Evolutionary conservation across 306 rosid genomes (phyloP).

Genomic region (Phaseolus lunatus): DNA sequence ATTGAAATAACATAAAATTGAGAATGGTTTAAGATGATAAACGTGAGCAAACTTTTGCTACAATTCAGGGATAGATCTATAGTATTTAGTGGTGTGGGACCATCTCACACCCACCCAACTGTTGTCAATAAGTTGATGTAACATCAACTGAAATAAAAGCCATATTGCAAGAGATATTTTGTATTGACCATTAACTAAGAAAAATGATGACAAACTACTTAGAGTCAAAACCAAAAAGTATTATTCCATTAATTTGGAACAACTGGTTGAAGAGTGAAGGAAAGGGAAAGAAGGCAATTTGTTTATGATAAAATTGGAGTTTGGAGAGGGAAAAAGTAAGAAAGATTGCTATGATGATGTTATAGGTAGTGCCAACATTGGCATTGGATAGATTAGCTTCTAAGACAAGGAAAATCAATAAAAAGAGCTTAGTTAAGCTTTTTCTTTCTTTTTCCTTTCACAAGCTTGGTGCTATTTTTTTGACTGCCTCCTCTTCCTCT

Average conservation of each 20-base stretch:
- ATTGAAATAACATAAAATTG: too few relatives aligned
- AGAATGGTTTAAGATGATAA: too few relatives aligned
- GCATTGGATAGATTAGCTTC: conserved; percentile 51
- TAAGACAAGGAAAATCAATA: conserved; percentile 61
- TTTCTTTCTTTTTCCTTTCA: conserved; percentile 36
- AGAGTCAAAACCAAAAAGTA: conserved; percentile 25
- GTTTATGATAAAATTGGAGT: conserved; percentile 21
- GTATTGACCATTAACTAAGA: conserved; percentile 34
- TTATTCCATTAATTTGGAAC: conserved; percentile 11
- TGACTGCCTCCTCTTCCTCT: conserved; percentile 22
- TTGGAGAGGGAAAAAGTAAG: conserved; percentile 41
- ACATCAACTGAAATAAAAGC: not conserved
- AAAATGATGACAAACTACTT: conserved; percentile 21
- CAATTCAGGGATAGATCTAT: conserved; percentile 18
- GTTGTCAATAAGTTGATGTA: conserved; percentile 32
- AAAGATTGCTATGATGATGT: conserved; percentile 39
- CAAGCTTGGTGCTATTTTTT: conserved; percentile 35
- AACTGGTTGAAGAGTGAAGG: conserved; percentile 46
- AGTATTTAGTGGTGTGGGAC: conserved; percentile 42
- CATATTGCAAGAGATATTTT: conserved; percentile 35
- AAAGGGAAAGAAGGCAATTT: conserved; percentile 40
- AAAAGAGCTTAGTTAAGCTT: conserved; percentile 34
- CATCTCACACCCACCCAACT: conserved; percentile 46
- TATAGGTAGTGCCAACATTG: conserved; percentile 37
- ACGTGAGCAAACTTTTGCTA: not conserved